These are phyloP conservation scores for Cordia subcordata DNA, from an alignment of 257 asterid genomes.

Conservation along the genomic window DNA sequence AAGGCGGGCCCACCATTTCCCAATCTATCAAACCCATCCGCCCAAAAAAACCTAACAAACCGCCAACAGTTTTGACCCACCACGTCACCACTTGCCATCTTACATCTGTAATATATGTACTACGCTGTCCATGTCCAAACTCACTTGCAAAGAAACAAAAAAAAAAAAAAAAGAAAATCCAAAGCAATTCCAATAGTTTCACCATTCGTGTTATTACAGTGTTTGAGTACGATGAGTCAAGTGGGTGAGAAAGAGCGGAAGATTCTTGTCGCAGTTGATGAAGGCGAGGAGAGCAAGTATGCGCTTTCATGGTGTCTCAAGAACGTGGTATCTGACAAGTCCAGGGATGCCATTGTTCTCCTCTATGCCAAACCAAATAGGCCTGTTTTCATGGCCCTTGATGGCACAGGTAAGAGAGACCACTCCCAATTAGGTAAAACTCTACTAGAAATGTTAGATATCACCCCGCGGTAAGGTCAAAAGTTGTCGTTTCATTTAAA, in stretches of 20 bases:
- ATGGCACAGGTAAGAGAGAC: conserved; percentile 46
- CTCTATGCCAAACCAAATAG: conserved; percentile 45
- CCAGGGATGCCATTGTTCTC: conserved; percentile 50
- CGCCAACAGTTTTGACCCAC: conserved; percentile 27
- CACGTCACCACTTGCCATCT: background rate
- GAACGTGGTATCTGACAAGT: conserved; percentile 27
- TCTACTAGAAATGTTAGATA: too few species aligned
- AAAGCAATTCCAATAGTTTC: too few species aligned
- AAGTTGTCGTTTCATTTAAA: too few species aligned
- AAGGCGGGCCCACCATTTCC: conserved; percentile 21
- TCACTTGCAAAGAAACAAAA: too few species aligned
- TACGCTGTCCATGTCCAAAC: background rate
- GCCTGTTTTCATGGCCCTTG: conserved; percentile 39
- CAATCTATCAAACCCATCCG: conserved; percentile 16
- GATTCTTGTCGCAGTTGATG: conserved; percentile 68
- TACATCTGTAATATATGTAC: background rate
- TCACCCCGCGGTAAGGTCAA: too few species aligned
- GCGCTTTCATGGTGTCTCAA: conserved; percentile 70
- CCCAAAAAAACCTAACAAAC: conserved; percentile 21
- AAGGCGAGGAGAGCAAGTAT: conserved; percentile 61
- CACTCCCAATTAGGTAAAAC: background rate
- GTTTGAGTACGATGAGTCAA: conserved; percentile 8
- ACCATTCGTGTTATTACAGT: too few species aligned
- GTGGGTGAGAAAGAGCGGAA: conserved; percentile 34
- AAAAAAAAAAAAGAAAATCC: too few species aligned